Base-by-base conservation (phyloP, 2,329 filamentous ascomycete species). In the Trichoderma simmonsii region DNA sequence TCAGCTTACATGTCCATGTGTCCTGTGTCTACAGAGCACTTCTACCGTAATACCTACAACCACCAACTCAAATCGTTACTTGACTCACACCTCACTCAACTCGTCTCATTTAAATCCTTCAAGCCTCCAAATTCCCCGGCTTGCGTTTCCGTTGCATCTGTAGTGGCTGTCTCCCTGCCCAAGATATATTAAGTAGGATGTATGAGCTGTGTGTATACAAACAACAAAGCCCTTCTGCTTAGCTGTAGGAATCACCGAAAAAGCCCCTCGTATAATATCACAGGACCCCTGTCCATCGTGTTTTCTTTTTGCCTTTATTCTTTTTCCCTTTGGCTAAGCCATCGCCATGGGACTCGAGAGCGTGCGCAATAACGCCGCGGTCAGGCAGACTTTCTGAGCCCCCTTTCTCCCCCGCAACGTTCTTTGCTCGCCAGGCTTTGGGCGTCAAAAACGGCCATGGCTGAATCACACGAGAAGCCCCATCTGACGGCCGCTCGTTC, bases 401-500 rank as follows among this genome's bases (percentile, higher is more conserved):
- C 15, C 54, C 7, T 43, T 11, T 36, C 34, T 36, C 36, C 70
- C 61, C 63, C 54, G 62, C 56, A 36, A 24, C 34, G 6, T 21
- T 36, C n/a, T 67, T 30, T n/a, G 21, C 4, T 6, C 3, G 9
- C 28, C 5, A 9, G 5, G 4, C 9, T 18, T 63, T 39, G 26
- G 32, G 56, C 59, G 9, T 70, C 28, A 26, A 63, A 60, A 63
- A 63, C 68, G 39, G 68, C 30, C 59, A 36, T 60, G 60, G 59
- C 68, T 57, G 51, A 43, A 71, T 64, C 59, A 64, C 60, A 64
- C 66, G 60, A 57, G 39, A 36, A 57, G 28, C 56, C 69, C 64
- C 72, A 63, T 71, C 72, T 74, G 73, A 73, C 73, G 62, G 65
- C 56, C 56, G 48, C 63, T 21, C 62, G 51, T 59, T 56, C 48